These are phyloP conservation scores for Aquilaria malaccensis DNA, from an alignment of 345 rosid genomes.

Conservation along the genomic window DNA sequence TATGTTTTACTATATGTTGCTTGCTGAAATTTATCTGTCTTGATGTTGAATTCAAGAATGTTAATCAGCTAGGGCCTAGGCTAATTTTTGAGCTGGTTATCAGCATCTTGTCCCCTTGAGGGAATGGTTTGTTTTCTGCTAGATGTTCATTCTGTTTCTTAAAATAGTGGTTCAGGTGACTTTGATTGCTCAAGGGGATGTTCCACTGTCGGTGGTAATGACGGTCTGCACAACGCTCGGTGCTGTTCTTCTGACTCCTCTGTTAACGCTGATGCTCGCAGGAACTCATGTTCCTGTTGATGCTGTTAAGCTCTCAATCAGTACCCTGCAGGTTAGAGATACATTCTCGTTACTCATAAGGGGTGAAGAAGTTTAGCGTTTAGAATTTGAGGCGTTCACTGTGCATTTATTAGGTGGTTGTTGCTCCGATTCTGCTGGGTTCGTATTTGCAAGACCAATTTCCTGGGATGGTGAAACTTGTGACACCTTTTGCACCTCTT, in stretches of 20 bases:
- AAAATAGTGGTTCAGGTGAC: conserved; percentile 57
- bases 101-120: no score
- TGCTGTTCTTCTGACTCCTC: conserved; percentile 57
- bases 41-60: no score
- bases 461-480: conserved; percentile 36
- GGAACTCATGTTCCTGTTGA: conserved; percentile 67
- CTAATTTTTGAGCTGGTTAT: no score
- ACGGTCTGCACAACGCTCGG: conserved; percentile 57
- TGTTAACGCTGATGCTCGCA: conserved; percentile 44
- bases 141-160: conserved; percentile 21
- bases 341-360: background rate
- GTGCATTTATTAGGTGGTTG: conserved; percentile 39
- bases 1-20: background rate
- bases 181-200: conserved; percentile 63
- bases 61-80: no score
- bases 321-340: conserved; percentile 50
- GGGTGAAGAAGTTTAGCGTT: background rate
- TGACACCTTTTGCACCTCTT: conserved; percentile 52
- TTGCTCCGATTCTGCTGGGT: conserved; percentile 56
- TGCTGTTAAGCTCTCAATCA: conserved; percentile 49
- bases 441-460: conserved; percentile 44
- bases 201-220: conserved; percentile 54
- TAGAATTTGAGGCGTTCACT: background rate
- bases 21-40: background rate
- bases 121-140: background rate